Percentiles rank a stretch among this genome's conserved stretches.
Evolutionary conservation across 306 rosid species (phyloP).

Genomic region (Clitoria ternatea): DNA sequence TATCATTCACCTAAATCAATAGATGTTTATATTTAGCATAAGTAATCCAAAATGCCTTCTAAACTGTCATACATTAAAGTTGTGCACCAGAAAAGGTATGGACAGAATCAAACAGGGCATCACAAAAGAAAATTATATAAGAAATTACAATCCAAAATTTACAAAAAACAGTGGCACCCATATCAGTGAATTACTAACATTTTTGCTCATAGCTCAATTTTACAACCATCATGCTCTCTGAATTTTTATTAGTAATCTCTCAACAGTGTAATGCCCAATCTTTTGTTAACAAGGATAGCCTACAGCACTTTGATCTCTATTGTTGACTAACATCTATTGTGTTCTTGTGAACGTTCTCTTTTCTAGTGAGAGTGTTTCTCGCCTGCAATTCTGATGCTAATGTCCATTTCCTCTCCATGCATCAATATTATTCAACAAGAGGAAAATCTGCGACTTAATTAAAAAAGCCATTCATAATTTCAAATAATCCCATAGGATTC

Average conservation of each 20-base stretch:
- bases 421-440: neutral
- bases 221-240: conserved; percentile 10
- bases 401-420: neutral
- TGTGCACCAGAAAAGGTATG: neutral
- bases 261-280: neutral
- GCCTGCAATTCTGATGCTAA: neutral
- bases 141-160: conserved; percentile 2
- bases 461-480: neutral
- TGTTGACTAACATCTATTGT: neutral
- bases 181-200: neutral
- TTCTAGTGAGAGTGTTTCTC: neutral
- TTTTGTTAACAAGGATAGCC: conserved; percentile 6
- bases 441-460: neutral
- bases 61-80: neutral
- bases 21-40: conserved; percentile 31
- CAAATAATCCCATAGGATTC: neutral
- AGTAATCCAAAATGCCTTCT: neutral
- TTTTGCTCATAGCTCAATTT: neutral
- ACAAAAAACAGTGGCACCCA: neutral
- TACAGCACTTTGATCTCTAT: neutral
- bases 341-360: neutral
- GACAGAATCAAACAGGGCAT: conserved; percentile 1
- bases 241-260: conserved; percentile 3
- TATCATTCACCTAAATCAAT: conserved; percentile 71
- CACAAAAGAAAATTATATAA: neutral